Base-by-base conservation (phyloP, 768 basidiomycete genomes). In the Mycena pura region DNA sequence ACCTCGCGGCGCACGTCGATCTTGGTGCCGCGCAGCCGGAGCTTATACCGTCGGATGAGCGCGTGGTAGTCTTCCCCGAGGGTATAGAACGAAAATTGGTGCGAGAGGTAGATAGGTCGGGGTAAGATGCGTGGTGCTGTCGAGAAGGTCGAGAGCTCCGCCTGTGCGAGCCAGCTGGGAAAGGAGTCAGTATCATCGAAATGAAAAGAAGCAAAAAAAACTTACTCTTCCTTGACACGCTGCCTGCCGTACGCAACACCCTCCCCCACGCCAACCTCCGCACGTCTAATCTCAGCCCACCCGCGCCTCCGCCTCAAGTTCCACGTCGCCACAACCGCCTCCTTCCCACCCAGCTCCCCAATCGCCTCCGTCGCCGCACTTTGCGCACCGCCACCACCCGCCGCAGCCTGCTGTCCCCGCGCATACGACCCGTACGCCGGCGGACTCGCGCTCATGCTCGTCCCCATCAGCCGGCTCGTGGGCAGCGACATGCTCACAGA, bases 61-160 rank as follows among this genome's bases (percentile, higher is more conserved):
- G 91, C 89, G 56, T 93, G 88, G 69, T 93, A 92, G 66, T 94
- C 88, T 63, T 89, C 86, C 13, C 86, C 86, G 0, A 94, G 81
- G 2, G 86, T 82, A 66, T 85, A 82, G 78, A 96, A 96, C 11
- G 87, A 80, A 71, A 96, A 93, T 61, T 96, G 93, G 65, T 93
- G 91, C 0, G 88, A 86, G 17, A 93, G 86, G 73, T 96, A 96
- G 28, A 97, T 81, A 0, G 91, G 81, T 0, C 87, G 83, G 6
- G 93, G 91, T 0, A 92, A 81, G 32, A 92, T 78, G 2, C 74
- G 78, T 0, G 81, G 77, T 1, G 87, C 85, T 5, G 75, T 78
- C 1, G 90, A 86, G 69, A 73, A 86, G 0, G 92, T 93, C 47
- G 90, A 90, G 5, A 96, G 82, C 71, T 97, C 95, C 0, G 92